Evolutionary conservation across 2,329 filamentous ascomycete species (phyloP).

Genomic region (Colletotrichum sp.): DNA sequence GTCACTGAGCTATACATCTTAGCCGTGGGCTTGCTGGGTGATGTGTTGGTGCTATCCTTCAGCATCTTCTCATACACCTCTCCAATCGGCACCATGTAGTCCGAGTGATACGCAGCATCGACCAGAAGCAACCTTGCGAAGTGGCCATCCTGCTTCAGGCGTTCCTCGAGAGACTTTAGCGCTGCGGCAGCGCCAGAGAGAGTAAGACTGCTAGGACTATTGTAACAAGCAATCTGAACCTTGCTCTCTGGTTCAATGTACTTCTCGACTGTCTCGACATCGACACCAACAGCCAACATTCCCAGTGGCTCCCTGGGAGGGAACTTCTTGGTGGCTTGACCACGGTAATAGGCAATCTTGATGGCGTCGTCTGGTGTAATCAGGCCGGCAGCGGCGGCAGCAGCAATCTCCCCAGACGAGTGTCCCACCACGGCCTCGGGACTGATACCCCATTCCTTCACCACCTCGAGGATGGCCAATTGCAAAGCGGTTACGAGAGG

Average conservation of each 20-base stretch:
- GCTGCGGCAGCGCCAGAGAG: background rate
- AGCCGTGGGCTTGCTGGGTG: background rate
- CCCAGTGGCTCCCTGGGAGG: background rate
- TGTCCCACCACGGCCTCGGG: slow-evolving; percentile 19
- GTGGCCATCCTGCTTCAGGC: background rate
- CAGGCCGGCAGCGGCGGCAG: slow-evolving; percentile 22
- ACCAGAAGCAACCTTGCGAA: slow-evolving; percentile 26
- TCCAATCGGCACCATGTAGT: background rate
- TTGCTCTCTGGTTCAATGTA: background rate
- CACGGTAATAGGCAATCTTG: slow-evolving; percentile 6
- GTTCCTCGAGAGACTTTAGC: background rate
- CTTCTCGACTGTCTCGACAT: background rate
- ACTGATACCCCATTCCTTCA: slow-evolving; percentile 18
- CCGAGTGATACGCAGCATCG: slow-evolving; percentile 20
- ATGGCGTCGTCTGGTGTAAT: background rate
- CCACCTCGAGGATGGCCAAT: slow-evolving; percentile 32
- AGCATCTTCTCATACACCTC: background rate
- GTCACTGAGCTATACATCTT: background rate
- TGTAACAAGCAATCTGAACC: background rate
- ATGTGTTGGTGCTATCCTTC: background rate
- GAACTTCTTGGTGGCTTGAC: background rate
- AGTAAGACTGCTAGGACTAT: slow-evolving; percentile 4
- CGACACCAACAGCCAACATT: background rate
- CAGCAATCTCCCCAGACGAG: slow-evolving; percentile 24
- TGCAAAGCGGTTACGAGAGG: slow-evolving; percentile 40